phyloP scores from a whole-genome alignment of 225 moss, liverwort and hornwort genomes.

The Marchantia polymorpha region DNA sequence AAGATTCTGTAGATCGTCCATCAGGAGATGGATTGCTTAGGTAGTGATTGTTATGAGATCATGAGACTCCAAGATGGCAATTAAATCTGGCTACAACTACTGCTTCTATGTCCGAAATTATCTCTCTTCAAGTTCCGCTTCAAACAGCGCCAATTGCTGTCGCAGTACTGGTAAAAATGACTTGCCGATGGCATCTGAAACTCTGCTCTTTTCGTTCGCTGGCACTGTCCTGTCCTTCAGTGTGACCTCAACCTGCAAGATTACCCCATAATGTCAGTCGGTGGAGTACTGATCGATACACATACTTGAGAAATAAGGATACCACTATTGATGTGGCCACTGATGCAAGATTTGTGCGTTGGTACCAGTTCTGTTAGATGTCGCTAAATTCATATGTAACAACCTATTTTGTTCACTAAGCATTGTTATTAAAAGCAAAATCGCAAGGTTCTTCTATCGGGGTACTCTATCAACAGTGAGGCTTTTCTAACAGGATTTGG shows the following conservation, averaged over 20 bases:
- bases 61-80: background rate
- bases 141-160: conserved; percentile 73
- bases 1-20: background rate
- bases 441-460: no score
- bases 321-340: no score
- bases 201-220: conserved; percentile 41
- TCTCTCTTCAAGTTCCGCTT: conserved; percentile 78
- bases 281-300: no score
- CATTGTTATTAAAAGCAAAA: no score
- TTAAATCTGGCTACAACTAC: background rate
- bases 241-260: conserved; percentile 50
- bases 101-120: conserved; percentile 20
- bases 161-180: conserved; percentile 64
- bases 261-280: no score
- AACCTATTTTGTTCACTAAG: no score
- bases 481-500: no score
- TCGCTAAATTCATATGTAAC: no score
- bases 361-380: no score
- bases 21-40: background rate
- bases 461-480: no score
- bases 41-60: background rate
- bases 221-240: conserved; percentile 51
- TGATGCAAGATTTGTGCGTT: no score
- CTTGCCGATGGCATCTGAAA: conserved; percentile 53
- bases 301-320: no score